Base-by-base conservation (phyloP, 306 rosid genomes). In the Malus domestica region DNA sequence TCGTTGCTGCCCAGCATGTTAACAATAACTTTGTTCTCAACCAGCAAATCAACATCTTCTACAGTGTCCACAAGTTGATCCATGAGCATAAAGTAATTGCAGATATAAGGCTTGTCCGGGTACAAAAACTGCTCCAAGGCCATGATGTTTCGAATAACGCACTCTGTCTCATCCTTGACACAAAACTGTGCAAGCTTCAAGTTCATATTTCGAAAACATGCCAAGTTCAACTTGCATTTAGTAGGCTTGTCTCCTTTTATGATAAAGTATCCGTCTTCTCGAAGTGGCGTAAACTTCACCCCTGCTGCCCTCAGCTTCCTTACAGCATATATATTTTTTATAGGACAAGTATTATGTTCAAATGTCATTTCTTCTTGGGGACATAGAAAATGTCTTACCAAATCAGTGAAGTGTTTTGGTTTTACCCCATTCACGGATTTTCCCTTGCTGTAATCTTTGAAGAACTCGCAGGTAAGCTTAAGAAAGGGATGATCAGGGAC, bases 101-200 rank as follows among this genome's bases (percentile, higher is more conserved):
- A 87, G 10, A 90, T 78, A 19, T 85, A 78, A 8, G 89, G 79
- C 9, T 83, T 18, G 0, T 72, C 76, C 0, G 85, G 85, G 30
- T 83, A 86, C 69, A 86, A 73, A 59, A 88, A 81, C 69, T 81
- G 90, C 72, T 89, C 90, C 8, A 89, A 66, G 1, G 90, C 87
- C 68, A 86, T 85, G 3, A 85, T 80, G 69, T 89, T 89, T 68
- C 93, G 55, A 0, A 86, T 44, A n/a, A 86, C 42, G 40, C 87
- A 81, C 55, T 86, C 90, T 1, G 89, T 86, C 12, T 73, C 71
- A 76, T 83, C 73, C 15, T 84, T 83, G 0, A 86, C 76, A 6
- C 57, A 75, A 62, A 88, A 59, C 4, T 63, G 74, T 0, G 90
- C 86, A 6, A 88, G 30, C 59, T 46, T 69, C 22, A 69, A 6